These are phyloP conservation scores for Populus alba DNA, from an alignment of 345 rosid genomes.

Conservation along the genomic window DNA sequence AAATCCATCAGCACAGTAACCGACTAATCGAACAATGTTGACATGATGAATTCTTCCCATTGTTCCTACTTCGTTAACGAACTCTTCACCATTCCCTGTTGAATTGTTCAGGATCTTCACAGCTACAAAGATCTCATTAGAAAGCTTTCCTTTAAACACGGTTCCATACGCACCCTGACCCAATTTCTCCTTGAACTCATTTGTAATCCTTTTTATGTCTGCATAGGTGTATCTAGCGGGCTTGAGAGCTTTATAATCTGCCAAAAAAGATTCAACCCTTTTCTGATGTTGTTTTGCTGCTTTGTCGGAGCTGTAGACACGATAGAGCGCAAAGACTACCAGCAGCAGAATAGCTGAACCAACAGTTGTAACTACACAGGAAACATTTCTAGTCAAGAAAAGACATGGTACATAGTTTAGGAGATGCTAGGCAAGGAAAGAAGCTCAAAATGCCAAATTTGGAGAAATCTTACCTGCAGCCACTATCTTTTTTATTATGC, in stretches of 20 bases:
- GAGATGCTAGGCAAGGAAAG: neutral
- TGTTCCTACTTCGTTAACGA: slow-evolving; percentile 24
- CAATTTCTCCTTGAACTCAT: slow-evolving; percentile 17
- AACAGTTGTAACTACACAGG: neutral
- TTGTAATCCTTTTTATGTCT: slow-evolving; percentile 24
- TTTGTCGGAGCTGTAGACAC: neutral
- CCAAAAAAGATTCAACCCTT: slow-evolving; percentile 19
- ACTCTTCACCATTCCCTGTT: slow-evolving; percentile 23
- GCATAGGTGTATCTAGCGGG: slow-evolving; percentile 17
- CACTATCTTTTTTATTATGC: neutral
- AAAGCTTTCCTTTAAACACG: slow-evolving; percentile 28
- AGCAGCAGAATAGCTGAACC: neutral
- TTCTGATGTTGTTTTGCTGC: slow-evolving; percentile 11
- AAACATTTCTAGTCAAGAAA: slow-evolving; percentile 4
- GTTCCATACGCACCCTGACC: slow-evolving; percentile 29
- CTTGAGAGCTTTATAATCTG: slow-evolving; percentile 26
- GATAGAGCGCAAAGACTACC: neutral
- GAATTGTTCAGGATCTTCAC: slow-evolving; percentile 24
- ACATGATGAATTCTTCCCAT: slow-evolving; percentile 23
- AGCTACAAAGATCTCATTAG: slow-evolving; percentile 24
- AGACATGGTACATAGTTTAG: neutral
- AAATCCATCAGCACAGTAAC: slow-evolving; percentile 19
- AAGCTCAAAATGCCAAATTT: neutral
- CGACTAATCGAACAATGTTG: slow-evolving; percentile 13
- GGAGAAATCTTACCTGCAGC: slow-evolving; percentile 8